Percentiles rank a stretch among this genome's conserved stretches.
Conservation (phyloP, 352 stramenopile species). For the Phytophthora meadii region DNA sequence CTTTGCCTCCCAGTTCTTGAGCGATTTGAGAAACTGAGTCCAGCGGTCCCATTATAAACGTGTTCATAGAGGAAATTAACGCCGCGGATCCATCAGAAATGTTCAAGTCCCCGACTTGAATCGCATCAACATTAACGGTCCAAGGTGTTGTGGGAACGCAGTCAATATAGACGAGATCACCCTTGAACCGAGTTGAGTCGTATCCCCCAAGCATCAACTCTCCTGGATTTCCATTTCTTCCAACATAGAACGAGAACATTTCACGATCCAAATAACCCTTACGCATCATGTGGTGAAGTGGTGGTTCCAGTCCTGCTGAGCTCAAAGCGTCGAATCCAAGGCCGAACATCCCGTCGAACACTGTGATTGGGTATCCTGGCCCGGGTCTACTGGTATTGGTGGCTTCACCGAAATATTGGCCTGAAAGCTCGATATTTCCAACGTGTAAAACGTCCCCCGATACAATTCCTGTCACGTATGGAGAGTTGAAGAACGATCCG, state of each 20-base stretch:
- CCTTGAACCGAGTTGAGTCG: slow-evolving; percentile 90
- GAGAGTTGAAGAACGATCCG: slow-evolving; percentile 90
- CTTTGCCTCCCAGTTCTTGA: slow-evolving; percentile 59
- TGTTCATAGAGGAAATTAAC: slow-evolving; percentile 90
- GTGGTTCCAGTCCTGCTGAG: slow-evolving; percentile 84
- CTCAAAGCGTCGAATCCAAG: slow-evolving; percentile 92
- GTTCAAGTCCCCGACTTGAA: slow-evolving; percentile 47
- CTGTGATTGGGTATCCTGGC: slow-evolving; percentile 88
- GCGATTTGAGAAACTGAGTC: slow-evolving; percentile 81
- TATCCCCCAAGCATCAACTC: slow-evolving; percentile 61
- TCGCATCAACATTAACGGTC: slow-evolving; percentile 55
- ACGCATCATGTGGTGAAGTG: slow-evolving; percentile 92
- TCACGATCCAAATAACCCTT: slow-evolving; percentile 77
- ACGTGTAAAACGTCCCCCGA: no score
- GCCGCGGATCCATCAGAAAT: slow-evolving; percentile 64
- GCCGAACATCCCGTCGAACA: slow-evolving; percentile 96
- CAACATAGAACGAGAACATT: slow-evolving; percentile 95
- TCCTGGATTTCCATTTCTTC: slow-evolving; percentile 54
- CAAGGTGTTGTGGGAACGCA: slow-evolving; percentile 42
- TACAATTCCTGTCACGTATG: slow-evolving; percentile 87
- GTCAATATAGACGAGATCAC: slow-evolving; percentile 89
- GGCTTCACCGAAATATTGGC: slow-evolving; percentile 86
- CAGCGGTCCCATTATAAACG: slow-evolving; percentile 87
- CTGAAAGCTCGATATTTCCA: no score
- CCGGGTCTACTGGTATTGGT: slow-evolving; percentile 90